Base-by-base conservation (phyloP, 768 basidiomycete species). In the Suillus ampliporus region DNA sequence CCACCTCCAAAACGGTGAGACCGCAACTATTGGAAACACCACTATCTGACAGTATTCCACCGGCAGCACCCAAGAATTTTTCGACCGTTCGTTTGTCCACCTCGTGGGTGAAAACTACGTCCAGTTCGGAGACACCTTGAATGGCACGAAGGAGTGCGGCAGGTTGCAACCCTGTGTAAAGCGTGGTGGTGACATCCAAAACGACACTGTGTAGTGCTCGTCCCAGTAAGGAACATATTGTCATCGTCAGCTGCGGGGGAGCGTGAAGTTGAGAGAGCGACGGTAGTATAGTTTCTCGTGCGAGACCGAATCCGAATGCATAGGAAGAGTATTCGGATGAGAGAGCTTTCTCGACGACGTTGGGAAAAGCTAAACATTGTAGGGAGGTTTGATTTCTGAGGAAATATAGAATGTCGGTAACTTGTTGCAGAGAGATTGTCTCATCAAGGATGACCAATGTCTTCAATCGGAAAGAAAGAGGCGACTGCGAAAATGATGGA, bases 41-140 rank as follows among this genome's bases (percentile, higher is more conserved):
- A 10, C 53, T 61, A 5, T 66, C 68, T 1, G 69, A 61, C 14
- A 74, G 31, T 53, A 68, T 67, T 38, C 60, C 64, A 17, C 74
- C 74, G 19, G 71, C 69, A 0, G 68, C 61, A 0, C 66, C 71
- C 26, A 74, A 70, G 41, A 74, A 74, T 37, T 74, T 74, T 44
- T 76, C 74, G 11, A 71, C 73, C 0, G 75, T 74, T 53, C 74
- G 60, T 66, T 71, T 74, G 54, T 74, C 74, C n/a, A 74, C 74
- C 26, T 72, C 75, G n/a, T 74, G 64, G 3, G 62, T 67, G 46
- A 74, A 74, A 44, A 75, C 41, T 40, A 74, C 57, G 34, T 70
- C 69, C 75, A 74, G 67, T 26, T 75, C 65, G 15, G 65, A 68
- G 23, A 75, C 72, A 2, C 75, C 75, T 5, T 62, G 64, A 1